phyloP scores from a whole-genome alignment of 2,329 filamentous ascomycete genomes.

The Juglanconis oblonga region DNA sequence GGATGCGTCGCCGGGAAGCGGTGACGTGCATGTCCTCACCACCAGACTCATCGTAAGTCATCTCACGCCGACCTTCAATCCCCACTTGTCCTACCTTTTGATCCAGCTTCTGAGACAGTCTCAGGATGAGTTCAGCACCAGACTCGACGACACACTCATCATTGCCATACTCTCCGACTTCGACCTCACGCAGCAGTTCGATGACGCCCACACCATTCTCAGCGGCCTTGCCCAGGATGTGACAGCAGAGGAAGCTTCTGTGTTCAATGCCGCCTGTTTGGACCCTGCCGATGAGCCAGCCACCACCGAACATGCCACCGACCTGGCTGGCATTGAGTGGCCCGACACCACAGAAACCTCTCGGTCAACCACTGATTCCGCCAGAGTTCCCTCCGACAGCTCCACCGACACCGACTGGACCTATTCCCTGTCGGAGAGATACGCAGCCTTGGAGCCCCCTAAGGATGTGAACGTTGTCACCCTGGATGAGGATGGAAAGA shows the following conservation, averaged over 20 bases:
- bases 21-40: constrained; percentile 10
- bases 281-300: constrained; percentile 35
- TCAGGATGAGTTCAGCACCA: constrained; percentile 69
- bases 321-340: constrained; percentile 22
- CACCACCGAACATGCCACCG: constrained; percentile 8
- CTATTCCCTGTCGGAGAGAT: constrained; percentile 13
- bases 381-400: constrained; percentile 8
- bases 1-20: constrained; percentile 2
- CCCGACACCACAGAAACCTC: constrained; percentile 6
- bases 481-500: constrained; percentile 60
- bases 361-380: constrained; percentile 9
- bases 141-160: constrained; percentile 75
- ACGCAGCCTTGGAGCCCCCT: constrained; percentile 24
- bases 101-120: background rate
- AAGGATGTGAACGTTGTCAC: constrained; percentile 31
- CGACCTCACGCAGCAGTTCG: constrained; percentile 55
- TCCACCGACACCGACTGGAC: constrained; percentile 17
- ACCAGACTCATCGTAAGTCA: constrained; percentile 9
- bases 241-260: constrained; percentile 64
- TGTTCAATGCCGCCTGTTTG: constrained; percentile 76
- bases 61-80: background rate
- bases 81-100: background rate
- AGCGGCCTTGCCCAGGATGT: constrained; percentile 65
- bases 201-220: constrained; percentile 57
- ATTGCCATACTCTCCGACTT: constrained; percentile 74